Evolutionary conservation across 2,329 filamentous ascomycete species (phyloP), one percentile per base, ranked within the genome.

Genomic region (Botrytis pseudocinerea): DNA sequence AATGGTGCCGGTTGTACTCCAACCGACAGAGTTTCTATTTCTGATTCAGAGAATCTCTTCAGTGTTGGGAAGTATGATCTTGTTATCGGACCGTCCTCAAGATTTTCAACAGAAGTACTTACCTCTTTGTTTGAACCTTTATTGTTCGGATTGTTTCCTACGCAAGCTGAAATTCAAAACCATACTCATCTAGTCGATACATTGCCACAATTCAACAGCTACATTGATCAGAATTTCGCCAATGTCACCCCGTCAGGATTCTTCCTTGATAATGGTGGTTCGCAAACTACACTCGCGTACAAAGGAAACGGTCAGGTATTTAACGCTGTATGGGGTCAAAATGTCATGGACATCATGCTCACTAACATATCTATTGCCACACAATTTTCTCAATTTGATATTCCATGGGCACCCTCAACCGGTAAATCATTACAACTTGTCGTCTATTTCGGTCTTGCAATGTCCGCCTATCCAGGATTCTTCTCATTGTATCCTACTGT

Each of bases 401-500:
- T 89, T 0, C 92, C 93, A 0, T 95, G 91, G 83, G 84, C 87
- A 40, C 89, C 92, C 0, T 85, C 85, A 32, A 89, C 90, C 14
- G 93, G 93, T 32, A 86, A 95, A 69, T 90, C 91, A 0, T 83
- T 97, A 38, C 93, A 97, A 80, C 85, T 97, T 28, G 89, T 95
- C 59, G 85, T 93, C 14, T 97, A 97, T 82, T 92, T 96, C 80
- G 90, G 92, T 22, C 86, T 98, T 14, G 93, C 91, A 1, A 90
- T 97, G 82, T 87, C 89, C 10, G 90, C 91, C 1, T 96, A 92
- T 78, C 94, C 95, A 0, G 93, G 92, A 22, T 95, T 98, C 84
- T 97, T 97, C 78, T 89, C 93, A 0, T 84, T 98, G 7, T 98
- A 98, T 79, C 93, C 94, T 0, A 97, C 93, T n/a, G 85, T 92